These are phyloP conservation scores for Botrytis fabae DNA, from an alignment of 2,329 filamentous ascomycete genomes.

Conservation along the genomic window DNA sequence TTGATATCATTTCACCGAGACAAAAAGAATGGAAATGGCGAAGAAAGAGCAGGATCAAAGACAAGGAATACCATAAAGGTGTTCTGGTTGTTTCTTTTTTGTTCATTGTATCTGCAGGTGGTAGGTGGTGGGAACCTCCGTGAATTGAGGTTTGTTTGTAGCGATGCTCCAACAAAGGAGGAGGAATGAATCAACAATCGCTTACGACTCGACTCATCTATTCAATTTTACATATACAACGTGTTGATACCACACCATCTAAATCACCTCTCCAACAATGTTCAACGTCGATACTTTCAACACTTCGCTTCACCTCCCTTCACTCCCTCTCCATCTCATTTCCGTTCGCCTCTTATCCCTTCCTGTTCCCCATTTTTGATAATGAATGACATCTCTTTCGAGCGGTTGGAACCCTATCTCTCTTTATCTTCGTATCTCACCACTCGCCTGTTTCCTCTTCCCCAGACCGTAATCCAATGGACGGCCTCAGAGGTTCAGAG, in stretches of 20 bases:
- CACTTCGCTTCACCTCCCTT: not conserved
- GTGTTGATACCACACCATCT: too few relatives aligned
- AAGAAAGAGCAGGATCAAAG: not conserved
- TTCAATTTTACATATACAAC: not conserved
- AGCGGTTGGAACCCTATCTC: not conserved
- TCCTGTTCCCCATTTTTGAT: slow-evolving; percentile 10
- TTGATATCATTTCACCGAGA: not conserved
- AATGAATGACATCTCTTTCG: not conserved
- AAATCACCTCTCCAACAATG: not conserved
- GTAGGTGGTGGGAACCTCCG: not conserved
- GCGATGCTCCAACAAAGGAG: not conserved
- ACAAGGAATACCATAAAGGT: not conserved
- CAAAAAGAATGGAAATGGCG: not conserved
- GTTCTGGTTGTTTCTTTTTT: not conserved
- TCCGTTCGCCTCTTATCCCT: too few relatives aligned
- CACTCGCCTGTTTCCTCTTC: not conserved
- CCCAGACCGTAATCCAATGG: not conserved
- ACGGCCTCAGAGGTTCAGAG: not conserved
- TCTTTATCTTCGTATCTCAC: slow-evolving; percentile 12
- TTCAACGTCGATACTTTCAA: not conserved
- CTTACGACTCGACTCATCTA: not conserved
- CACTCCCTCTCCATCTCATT: not conserved
- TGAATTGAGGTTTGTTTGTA: not conserved
- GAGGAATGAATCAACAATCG: not conserved
- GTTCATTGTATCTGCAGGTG: not conserved